Evolutionary conservation across 2,329 filamentous ascomycete species (phyloP).

Genomic region (Cyphellophora attinorum): DNA sequence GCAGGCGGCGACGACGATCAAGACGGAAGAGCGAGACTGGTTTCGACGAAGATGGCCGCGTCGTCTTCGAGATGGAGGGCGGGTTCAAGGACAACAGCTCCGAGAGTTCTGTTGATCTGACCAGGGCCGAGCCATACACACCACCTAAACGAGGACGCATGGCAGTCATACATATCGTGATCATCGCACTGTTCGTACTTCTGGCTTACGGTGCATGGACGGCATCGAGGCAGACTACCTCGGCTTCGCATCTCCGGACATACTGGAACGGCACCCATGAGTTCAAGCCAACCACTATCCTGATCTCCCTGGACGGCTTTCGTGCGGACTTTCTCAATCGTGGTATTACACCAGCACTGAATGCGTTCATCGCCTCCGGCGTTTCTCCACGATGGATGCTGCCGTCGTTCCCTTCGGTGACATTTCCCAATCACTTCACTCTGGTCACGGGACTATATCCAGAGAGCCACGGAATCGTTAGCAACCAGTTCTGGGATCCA

Average conservation of each 20-base stretch:
- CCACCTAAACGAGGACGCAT: conserved; percentile 16
- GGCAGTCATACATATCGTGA: conserved; percentile 22
- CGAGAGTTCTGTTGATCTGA: conserved; percentile 51
- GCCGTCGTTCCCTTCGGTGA: conserved; percentile 91
- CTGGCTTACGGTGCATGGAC: conserved; percentile 48
- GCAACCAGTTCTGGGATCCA: conserved; percentile 92
- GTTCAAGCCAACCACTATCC: conserved; percentile 83
- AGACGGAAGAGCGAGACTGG: conserved; percentile 28
- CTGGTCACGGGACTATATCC: conserved; percentile 86
- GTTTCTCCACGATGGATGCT: conserved; percentile 88
- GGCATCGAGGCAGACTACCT: conserved; percentile 31
- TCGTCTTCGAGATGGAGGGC: conserved; percentile 84
- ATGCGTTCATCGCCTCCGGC: conserved; percentile 67
- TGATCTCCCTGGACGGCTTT: conserved; percentile 93
- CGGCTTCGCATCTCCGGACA: conserved; percentile 16
- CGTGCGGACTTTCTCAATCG: conserved; percentile 84
- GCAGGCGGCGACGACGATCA: conserved; percentile 40
- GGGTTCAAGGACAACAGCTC: conserved; percentile 55
- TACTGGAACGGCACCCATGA: conserved; percentile 74
- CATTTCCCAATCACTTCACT: conserved; percentile 94
- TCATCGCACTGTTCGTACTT: conserved; percentile 44
- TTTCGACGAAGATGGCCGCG: conserved; percentile 33
- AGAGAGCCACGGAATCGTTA: conserved; percentile 84
- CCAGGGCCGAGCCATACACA: conserved; percentile 37
- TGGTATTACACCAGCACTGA: conserved; percentile 72